Conservation (phyloP, 2,329 filamentous ascomycete species). For the Alternaria gansuensis region DNA sequence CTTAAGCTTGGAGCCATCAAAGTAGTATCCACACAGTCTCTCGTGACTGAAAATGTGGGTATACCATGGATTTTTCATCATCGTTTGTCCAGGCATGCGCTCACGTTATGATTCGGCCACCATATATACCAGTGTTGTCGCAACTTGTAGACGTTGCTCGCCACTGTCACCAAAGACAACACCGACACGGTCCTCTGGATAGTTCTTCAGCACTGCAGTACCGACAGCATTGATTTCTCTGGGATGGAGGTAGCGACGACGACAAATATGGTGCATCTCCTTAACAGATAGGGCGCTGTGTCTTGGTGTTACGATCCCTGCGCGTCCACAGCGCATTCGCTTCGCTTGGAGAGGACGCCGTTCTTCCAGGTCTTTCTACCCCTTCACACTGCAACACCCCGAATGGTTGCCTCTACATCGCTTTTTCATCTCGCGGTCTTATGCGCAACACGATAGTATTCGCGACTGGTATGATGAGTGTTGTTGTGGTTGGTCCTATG, state of each 20-base stretch:
- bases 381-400: background rate
- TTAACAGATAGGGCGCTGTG: background rate
- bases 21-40: background rate
- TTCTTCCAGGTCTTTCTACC: background rate
- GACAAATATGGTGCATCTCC: slow-evolving; percentile 34
- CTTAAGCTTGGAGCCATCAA: background rate
- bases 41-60: slow-evolving; percentile 2
- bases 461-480: background rate
- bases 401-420: background rate
- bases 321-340: slow-evolving; percentile 3
- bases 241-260: slow-evolving; percentile 35
- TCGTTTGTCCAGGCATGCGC: background rate
- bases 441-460: background rate
- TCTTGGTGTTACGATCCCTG: background rate
- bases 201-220: slow-evolving; percentile 36
- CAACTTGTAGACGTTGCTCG: background rate
- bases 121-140: background rate
- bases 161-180: slow-evolving; percentile 39
- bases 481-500: background rate
- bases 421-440: background rate
- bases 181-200: slow-evolving; percentile 28
- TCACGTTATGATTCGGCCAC: background rate
- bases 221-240: slow-evolving; percentile 39
- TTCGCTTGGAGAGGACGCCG: background rate
- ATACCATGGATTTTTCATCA: background rate